phyloP scores from a whole-genome alignment of 1,284 basidiomycete genomes.

The Serendipita sp. region DNA sequence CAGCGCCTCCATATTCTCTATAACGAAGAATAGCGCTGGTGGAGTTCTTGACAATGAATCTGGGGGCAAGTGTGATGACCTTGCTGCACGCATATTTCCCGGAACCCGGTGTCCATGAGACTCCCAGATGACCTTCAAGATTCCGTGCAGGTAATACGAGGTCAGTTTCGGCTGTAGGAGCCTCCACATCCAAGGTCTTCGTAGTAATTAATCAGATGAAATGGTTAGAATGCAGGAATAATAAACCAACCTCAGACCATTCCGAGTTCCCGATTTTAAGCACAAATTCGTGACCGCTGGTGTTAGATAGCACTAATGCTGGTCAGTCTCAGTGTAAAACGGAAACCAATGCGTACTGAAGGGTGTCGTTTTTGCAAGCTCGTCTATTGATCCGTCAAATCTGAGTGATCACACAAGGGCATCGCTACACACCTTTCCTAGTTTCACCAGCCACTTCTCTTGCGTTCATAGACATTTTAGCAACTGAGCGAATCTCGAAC shows the following conservation, averaged over 20 bases:
- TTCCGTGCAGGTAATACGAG: constrained; percentile 59
- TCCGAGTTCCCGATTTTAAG: constrained; percentile 75
- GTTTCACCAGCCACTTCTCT: constrained; percentile 79
- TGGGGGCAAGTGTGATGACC: constrained; percentile 82
- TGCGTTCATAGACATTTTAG: constrained; percentile 55
- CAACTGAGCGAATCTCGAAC: constrained; percentile 59
- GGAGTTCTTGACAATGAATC: constrained; percentile 84
- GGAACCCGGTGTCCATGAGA: constrained; percentile 86
- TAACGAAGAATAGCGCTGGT: constrained; percentile 58
- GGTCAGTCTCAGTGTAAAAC: constrained; percentile 21
- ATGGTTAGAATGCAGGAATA: neutral
- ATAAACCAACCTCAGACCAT: constrained; percentile 67
- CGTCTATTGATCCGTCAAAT: constrained; percentile 27
- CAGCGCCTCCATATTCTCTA: constrained; percentile 70
- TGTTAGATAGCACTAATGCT: constrained; percentile 76
- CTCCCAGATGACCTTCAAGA: constrained; percentile 72
- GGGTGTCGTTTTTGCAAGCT: constrained; percentile 45
- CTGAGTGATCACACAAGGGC: constrained; percentile 1
- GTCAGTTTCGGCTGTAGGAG: constrained; percentile 79
- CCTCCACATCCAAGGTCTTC: constrained; percentile 77
- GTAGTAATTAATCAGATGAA: constrained; percentile 1
- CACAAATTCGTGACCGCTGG: constrained; percentile 70
- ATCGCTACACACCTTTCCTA: constrained; percentile 31
- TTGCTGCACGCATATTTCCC: constrained; percentile 97
- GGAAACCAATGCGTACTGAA: constrained; percentile 46